Percentiles rank a stretch among this genome's conserved stretches.
Evolutionary conservation across 305 asterid genomes (phyloP).

Genomic region (Rubia occidens): DNA sequence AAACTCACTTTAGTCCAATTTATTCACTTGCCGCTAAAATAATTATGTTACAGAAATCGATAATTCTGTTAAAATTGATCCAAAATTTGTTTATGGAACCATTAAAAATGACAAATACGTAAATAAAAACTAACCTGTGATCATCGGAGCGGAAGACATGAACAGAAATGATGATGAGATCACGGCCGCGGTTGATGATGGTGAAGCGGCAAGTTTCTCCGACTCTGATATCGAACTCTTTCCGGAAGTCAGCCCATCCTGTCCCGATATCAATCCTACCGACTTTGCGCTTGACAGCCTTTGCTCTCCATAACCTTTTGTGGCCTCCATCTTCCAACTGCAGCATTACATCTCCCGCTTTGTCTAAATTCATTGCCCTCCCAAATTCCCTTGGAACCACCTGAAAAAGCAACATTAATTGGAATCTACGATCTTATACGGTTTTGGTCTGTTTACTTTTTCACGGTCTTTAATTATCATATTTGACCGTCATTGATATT

Average conservation of each 20-base stretch:
- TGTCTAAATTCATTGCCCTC: background rate
- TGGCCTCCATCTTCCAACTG: background rate
- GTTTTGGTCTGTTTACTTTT: no score
- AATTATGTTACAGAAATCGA: no score
- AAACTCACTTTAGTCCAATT: no score
- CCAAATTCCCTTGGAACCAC: conserved; percentile 2
- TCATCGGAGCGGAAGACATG: no score
- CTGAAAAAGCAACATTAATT: background rate
- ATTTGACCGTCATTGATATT: no score
- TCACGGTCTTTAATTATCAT: no score
- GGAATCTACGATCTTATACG: no score
- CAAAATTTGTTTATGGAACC: no score
- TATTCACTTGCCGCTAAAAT: no score
- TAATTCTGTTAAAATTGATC: no score
- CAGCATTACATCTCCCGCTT: background rate
- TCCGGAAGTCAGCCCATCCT: background rate
- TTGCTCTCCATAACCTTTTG: background rate
- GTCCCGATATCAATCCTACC: background rate
- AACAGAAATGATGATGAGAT: background rate
- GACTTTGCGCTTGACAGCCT: background rate
- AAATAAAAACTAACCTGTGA: no score
- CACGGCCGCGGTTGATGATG: background rate
- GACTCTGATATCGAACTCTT: background rate
- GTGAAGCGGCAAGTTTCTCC: background rate
- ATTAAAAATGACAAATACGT: no score